Evolutionary conservation across 2,329 filamentous ascomycete genomes (phyloP), one percentile per base, ranked within the genome.

Genomic region (Pseudocercospora macadamiae): DNA sequence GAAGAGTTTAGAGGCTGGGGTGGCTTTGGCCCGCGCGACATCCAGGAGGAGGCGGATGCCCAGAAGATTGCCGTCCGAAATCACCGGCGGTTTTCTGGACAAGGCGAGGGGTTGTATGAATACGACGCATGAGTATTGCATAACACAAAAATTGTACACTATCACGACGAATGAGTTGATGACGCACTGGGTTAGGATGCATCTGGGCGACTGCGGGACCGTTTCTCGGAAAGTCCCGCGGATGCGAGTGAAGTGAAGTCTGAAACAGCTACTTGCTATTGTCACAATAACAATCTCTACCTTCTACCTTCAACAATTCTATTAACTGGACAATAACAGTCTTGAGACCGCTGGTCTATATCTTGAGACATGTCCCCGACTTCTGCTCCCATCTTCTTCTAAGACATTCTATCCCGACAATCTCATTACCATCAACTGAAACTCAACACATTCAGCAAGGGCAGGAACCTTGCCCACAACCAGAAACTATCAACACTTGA

Each of bases 1-100:
- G 86, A 90, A 62, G 87, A 89, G 58, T 93, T 92, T 69, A 74
- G 84, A 36, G 86, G 86, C 0, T 93, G 90, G 90, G 78, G 77
- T 55, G 79, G 79, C 0, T 80, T 80, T 68, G 75, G 66, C 10
- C 57, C 64, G n/a, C 45, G 45, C 7, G 65, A 65, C 51, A 32
- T 59, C 9, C 63, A 69, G 42, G 62, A 66, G 42, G 54, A 53
- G 36, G 42, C 54, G 23, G 52, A 62, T 8, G 52, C 37, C 23
- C 30, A 56, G 14, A 36, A 57, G 8, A 54, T 58, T 19, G 45
- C 47, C 1, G 49, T 14, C 4, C 56, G 48, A 25, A 51, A 54
- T 26, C 26, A 48, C 28, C 47, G 55, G 28, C 48, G 60, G 5
- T 59, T 54, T 25, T 56, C 47, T 8, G 57, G 42, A 18, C 47